These are phyloP conservation scores for Coniochaeta sp. DNA, from an alignment of 2,329 filamentous ascomycete species.

Conservation along the genomic window DNA sequence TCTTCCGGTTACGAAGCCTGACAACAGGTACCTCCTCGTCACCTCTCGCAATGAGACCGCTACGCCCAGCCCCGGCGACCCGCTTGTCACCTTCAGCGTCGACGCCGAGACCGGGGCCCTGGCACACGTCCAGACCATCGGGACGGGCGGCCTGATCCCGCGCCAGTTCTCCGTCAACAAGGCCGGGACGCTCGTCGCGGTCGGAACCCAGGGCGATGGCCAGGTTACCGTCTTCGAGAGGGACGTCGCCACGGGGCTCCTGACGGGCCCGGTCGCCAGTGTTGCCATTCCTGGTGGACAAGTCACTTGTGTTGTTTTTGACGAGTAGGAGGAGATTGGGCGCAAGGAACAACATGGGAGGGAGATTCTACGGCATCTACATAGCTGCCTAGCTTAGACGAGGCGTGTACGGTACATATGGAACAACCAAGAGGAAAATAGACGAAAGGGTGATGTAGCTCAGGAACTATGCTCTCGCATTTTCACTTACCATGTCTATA, in stretches of 20 bases:
- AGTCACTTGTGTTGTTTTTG: slow-evolving; percentile 40
- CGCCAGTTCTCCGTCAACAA: slow-evolving; percentile 62
- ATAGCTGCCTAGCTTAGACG: neutral
- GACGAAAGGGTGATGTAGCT: neutral
- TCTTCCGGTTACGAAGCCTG: slow-evolving; percentile 32
- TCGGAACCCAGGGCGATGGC: slow-evolving; percentile 55
- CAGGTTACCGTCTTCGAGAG: slow-evolving; percentile 56
- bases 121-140: slow-evolving; percentile 46
- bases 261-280: slow-evolving; percentile 39
- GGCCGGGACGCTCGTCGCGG: slow-evolving; percentile 55
- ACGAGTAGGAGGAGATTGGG: slow-evolving; percentile 24
- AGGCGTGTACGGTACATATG: neutral
- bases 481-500: neutral
- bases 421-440: neutral
- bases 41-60: slow-evolving; percentile 53
- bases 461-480: neutral
- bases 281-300: slow-evolving; percentile 31
- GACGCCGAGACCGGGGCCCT: slow-evolving; percentile 46
- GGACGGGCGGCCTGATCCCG: slow-evolving; percentile 58
- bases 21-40: slow-evolving; percentile 56
- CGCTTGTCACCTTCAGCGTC: slow-evolving; percentile 56
- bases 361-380: neutral
- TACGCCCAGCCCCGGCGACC: slow-evolving; percentile 48
- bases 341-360: neutral
- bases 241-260: slow-evolving; percentile 49